A percentile compares a stretch with the other conserved stretches of the same genome.
These are phyloP conservation scores for Podosphaera leucotricha DNA, from an alignment of 2,329 filamentous ascomycete genomes.

Conservation along the genomic window DNA sequence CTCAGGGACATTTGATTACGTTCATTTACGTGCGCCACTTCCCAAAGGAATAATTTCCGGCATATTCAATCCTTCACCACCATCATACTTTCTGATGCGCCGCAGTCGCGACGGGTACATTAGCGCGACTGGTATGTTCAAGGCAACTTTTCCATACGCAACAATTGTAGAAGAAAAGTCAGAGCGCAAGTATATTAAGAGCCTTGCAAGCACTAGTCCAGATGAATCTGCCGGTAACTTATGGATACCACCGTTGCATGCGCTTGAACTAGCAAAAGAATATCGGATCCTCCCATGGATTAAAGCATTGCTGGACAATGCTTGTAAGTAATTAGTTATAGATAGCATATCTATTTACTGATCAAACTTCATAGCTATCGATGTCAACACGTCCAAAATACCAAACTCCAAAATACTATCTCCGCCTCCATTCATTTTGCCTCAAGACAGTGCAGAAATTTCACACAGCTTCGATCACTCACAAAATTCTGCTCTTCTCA, in stretches of 20 bases:
- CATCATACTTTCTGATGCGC: slow-evolving; percentile 93
- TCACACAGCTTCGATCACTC: slow-evolving; percentile 22
- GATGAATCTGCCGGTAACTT: slow-evolving; percentile 94
- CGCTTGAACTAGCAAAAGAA: slow-evolving; percentile 62
- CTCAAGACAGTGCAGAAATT: slow-evolving; percentile 17
- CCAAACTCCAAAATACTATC: slow-evolving; percentile 51
- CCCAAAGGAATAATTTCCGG: slow-evolving; percentile 81
- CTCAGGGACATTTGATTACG: slow-evolving; percentile 80
- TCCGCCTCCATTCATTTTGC: slow-evolving; percentile 47
- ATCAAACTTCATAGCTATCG: slow-evolving; percentile 27
- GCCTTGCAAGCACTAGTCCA: slow-evolving; percentile 51
- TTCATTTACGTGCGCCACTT: slow-evolving; percentile 75
- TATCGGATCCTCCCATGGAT: slow-evolving; percentile 79
- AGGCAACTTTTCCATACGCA: slow-evolving; percentile 65
- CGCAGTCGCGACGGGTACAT: slow-evolving; percentile 67
- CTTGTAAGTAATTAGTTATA: slow-evolving; percentile 18
- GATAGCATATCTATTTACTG: not conserved
- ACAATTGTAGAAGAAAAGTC: slow-evolving; percentile 46
- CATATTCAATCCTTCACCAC: slow-evolving; percentile 67
- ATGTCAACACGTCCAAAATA: slow-evolving; percentile 18
- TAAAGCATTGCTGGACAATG: slow-evolving; percentile 70
- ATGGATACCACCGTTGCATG: slow-evolving; percentile 72
- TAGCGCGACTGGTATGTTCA: slow-evolving; percentile 80
- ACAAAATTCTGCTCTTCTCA: slow-evolving; percentile 33
- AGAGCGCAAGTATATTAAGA: slow-evolving; percentile 70